phyloP scores from a whole-genome alignment of 371 early-diverging fungal genomes.

The Mortierella sp. region DNA sequence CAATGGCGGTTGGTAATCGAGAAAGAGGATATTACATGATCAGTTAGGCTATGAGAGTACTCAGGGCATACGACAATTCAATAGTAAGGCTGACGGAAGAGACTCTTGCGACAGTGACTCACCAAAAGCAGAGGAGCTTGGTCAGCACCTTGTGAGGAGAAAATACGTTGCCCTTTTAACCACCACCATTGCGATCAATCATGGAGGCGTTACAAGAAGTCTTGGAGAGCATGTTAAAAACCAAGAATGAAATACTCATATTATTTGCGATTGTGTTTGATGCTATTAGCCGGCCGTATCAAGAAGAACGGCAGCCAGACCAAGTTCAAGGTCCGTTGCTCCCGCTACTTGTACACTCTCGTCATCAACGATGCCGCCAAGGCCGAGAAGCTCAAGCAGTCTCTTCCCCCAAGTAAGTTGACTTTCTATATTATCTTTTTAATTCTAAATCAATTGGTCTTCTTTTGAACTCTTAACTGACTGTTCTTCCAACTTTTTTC shows the following conservation, averaged over 20 bases:
- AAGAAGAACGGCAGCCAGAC: constrained; percentile 96
- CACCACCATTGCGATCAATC: no score
- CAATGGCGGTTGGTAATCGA: no score
- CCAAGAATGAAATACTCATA: background rate
- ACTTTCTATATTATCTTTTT: background rate
- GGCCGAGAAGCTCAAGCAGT: constrained; percentile 96
- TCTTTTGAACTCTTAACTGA: background rate
- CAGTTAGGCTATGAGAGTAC: no score
- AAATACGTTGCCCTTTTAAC: no score
- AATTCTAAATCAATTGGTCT: background rate
- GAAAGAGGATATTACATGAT: no score
- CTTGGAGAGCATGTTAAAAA: background rate
- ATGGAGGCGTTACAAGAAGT: no score
- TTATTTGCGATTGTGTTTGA: background rate
- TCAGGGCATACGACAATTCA: no score
- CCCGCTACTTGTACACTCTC: constrained; percentile 97
- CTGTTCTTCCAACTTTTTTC: background rate
- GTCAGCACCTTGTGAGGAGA: no score
- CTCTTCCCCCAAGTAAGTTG: constrained; percentile 86
- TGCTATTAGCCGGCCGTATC: constrained; percentile 83
- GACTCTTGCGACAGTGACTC: no score
- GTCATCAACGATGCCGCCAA: constrained; percentile 95
- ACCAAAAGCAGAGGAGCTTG: no score
- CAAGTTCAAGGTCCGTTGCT: constrained; percentile 99
- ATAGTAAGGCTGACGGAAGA: no score